A percentile compares a stretch with the other conserved stretches of the same genome.
Evolutionary conservation across 1,284 basidiomycete genomes (phyloP).

Genomic region (Afroboletus lepidellus): DNA sequence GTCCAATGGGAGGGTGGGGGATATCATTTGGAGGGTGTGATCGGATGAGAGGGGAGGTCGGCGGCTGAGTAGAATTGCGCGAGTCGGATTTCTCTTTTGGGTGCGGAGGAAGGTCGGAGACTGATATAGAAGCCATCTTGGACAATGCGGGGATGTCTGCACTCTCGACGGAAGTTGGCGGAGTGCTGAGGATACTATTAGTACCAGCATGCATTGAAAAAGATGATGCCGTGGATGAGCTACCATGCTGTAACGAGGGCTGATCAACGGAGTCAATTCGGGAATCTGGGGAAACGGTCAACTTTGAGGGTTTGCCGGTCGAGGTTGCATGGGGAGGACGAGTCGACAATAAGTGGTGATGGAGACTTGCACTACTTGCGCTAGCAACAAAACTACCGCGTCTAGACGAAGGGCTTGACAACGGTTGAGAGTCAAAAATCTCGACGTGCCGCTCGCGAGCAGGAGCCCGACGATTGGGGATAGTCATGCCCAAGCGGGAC

Average conservation of each 20-base stretch:
- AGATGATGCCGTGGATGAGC: slow-evolving; percentile 38
- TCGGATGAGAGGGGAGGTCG: slow-evolving; percentile 30
- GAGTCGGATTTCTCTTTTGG: slow-evolving; percentile 6
- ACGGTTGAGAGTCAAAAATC: slow-evolving; percentile 75
- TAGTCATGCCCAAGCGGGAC: slow-evolving; percentile 55
- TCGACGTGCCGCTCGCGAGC: slow-evolving; percentile 63
- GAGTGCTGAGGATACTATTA: slow-evolving; percentile 48
- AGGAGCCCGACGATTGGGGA: slow-evolving; percentile 47
- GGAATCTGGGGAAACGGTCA: slow-evolving; percentile 10
- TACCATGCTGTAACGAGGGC: slow-evolving; percentile 30
- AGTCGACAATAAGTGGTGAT: slow-evolving; percentile 17
- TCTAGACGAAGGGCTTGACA: slow-evolving; percentile 57
- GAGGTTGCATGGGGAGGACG: slow-evolving; percentile 5
- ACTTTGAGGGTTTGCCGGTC: not conserved
- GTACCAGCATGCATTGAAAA: slow-evolving; percentile 42
- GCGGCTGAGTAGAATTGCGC: slow-evolving; percentile 2
- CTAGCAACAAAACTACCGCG: slow-evolving; percentile 41
- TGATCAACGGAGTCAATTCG: slow-evolving; percentile 24
- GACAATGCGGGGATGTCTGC: slow-evolving; percentile 44
- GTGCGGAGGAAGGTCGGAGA: slow-evolving; percentile 22
- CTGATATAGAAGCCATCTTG: slow-evolving; percentile 39
- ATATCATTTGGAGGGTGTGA: slow-evolving; percentile 20
- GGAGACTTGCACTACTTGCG: slow-evolving; percentile 35
- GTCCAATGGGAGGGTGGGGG: slow-evolving; percentile 34
- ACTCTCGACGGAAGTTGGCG: slow-evolving; percentile 51